Evolutionary conservation across 768 basidiomycete genomes (phyloP).

Genomic region (Rickenella mellea): DNA sequence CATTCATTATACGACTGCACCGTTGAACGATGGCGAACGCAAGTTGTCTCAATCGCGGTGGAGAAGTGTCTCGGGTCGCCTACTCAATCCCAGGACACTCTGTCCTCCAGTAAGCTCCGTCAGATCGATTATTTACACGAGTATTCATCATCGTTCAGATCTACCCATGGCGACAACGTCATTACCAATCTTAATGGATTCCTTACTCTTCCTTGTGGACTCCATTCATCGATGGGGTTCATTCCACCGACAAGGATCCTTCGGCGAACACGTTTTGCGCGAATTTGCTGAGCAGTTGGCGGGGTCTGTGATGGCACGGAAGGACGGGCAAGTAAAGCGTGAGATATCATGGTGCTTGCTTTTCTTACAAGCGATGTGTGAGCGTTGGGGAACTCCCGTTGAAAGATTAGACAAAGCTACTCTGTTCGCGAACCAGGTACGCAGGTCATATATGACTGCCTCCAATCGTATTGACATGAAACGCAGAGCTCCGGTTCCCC

Average conservation of each 20-base stretch:
- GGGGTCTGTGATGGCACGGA: no score
- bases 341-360: no score
- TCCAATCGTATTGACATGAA: slow-evolving; percentile 2
- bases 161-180: not conserved
- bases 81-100: slow-evolving; percentile 1
- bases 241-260: no score
- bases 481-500: slow-evolving; percentile 6
- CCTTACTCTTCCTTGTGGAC: slow-evolving; percentile 17
- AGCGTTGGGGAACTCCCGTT: slow-evolving; percentile 18
- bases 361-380: no score
- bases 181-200: slow-evolving; percentile 13
- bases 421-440: slow-evolving; percentile 1
- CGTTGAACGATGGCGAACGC: slow-evolving; percentile 44
- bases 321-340: no score
- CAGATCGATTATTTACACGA: not conserved
- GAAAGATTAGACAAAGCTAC: slow-evolving; percentile 19
- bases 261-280: no score
- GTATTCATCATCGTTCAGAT: slow-evolving; percentile 2
- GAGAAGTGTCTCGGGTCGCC: slow-evolving; percentile 4
- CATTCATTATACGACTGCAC: slow-evolving; percentile 33
- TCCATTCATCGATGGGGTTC: no score
- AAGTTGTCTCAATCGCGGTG: slow-evolving; percentile 21
- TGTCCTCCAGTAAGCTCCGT: not conserved
- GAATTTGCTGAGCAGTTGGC: no score
- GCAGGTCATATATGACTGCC: slow-evolving; percentile 2